These are phyloP conservation scores for Tolypocladium ophioglossoides DNA, from an alignment of 2,329 filamentous ascomycete species.

Conservation along the genomic window DNA sequence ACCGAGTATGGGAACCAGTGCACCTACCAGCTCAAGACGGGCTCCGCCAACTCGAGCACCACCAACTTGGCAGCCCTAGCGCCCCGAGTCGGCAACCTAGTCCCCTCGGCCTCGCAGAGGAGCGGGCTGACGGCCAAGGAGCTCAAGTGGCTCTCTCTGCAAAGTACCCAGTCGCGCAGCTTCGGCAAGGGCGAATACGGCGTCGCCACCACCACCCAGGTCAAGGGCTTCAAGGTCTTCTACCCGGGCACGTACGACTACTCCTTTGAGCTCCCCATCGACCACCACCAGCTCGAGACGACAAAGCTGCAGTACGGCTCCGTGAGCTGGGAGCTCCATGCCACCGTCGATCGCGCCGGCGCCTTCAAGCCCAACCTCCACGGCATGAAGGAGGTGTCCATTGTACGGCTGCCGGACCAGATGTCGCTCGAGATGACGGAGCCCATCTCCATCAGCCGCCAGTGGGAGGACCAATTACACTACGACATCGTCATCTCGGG, in stretches of 20 bases:
- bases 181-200: conserved; percentile 70
- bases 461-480: conserved; percentile 90
- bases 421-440: conserved; percentile 84
- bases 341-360: conserved; percentile 73
- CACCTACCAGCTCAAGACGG: conserved; percentile 37
- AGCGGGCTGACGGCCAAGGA: conserved; percentile 32
- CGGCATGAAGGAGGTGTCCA: conserved; percentile 68
- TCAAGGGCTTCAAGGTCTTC: conserved; percentile 78
- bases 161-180: conserved; percentile 73
- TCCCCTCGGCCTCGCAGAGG: conserved; percentile 11
- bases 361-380: conserved; percentile 84
- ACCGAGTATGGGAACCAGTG: conserved; percentile 54
- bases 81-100: conserved; percentile 8
- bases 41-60: conserved; percentile 22
- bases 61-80: conserved; percentile 17
- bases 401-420: conserved; percentile 79
- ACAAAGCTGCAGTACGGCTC: conserved; percentile 79
- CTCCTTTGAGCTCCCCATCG: conserved; percentile 78
- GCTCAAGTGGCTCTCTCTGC: conserved; percentile 61
- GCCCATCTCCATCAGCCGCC: conserved; percentile 84
- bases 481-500: conserved; percentile 96
- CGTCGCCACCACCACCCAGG: conserved; percentile 45
- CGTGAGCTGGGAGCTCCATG: conserved; percentile 82
- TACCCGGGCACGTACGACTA: conserved; percentile 59
- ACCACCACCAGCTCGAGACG: conserved; percentile 80